Evolutionary conservation across 441 rosid genomes (phyloP), one percentile per base, ranked within the genome.

Genomic region (Pelargonium australe): DNA sequence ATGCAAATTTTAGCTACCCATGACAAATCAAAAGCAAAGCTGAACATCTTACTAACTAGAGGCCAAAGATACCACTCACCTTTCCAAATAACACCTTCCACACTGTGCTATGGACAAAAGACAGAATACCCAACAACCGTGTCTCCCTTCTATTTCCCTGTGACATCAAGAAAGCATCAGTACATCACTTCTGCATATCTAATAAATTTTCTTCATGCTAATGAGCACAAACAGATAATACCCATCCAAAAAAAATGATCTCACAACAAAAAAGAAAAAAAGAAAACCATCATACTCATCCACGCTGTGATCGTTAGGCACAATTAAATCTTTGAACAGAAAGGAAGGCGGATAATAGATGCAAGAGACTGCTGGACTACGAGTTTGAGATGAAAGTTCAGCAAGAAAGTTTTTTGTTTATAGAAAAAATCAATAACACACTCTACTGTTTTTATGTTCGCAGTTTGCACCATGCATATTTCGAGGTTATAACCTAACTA

Each of bases 131-230:
- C 70, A 95, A 76, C 72, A 95, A 80, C 68, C 96, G 81, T 41
- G 97, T 95, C 85, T 95, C 99, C 83, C 97, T 89, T 86, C 98
- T 79, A 73, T 95, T 95, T 23, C 99, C 99, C 99, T 95, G 83
- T 67, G 11, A 53, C 60, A 31, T 23, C 37, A 73, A 70, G 51
- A 17, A 68, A 73, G 37, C 10, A 55, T 55, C 61, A 55, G 23
- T 55, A 14, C 23, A 55, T 55, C 1, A 55, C 61, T 55, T 1
- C 20, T 0, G 2, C 1, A 2, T 13, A 14, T 49, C 57, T 49
- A 49, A 2, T 49, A 19, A 49, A 49, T n/a, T n/a, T n/a, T n/a
- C n/a, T n/a, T n/a, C n/a, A n/a, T n/a, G n/a, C n/a, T n/a, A n/a
- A n/a, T n/a, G n/a, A n/a, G n/a, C n/a, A n/a, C n/a, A n/a, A n/a